Base-by-base conservation (phyloP, 2,329 filamentous ascomycete genomes). In the Verticillium isaacii region DNA sequence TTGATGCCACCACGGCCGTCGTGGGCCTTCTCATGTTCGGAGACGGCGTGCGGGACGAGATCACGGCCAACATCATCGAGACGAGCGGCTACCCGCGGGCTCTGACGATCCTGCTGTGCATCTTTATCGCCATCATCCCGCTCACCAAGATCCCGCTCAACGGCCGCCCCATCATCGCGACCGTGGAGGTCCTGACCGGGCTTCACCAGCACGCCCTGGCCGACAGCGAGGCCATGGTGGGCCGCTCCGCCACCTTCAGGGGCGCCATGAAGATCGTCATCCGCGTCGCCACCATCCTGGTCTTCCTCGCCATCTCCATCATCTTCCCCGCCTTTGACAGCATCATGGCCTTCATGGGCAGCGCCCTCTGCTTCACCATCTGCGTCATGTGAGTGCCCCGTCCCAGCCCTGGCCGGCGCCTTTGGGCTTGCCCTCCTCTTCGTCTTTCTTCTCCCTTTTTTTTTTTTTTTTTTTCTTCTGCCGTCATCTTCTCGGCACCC, bases 11-110 rank as follows among this genome's bases (percentile, higher is more conserved):
- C 56, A 93, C 96, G 72, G 93, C 92, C 32, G 84, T 95, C 55
- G 85, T 91, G 12, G 94, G 95, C 45, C 85, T 95, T 62, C 82
- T 97, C 66, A 98, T 99, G 94, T 99, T 97, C 74, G 94, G 94
- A 64, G 91, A 96, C 67, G 83, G 80, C n/a, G 91, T 97, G 60
- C 85, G 84, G 61, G 93, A 97, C 66, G 92, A 96, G 74, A 89
- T 98, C 72, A 97, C 95, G 0, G 89, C 90, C 70, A 98, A 97
- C 76, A 89, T 99, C 63, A 85, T 98, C 66, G 80, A 84, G 59
- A 89, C 87, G 1, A 75, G 82, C 6, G 89, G 89, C 60, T 97
- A 96, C 72, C 92, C 94, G 1, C 78, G 84, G 14, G 82, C 80
- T 1, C 75, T 96, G 50, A 92, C 88, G n/a, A 77, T 94, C 56